These are phyloP conservation scores for Panicum virgatum DNA, from an alignment of 202 grass and related monocot species.

Conservation along the genomic window DNA sequence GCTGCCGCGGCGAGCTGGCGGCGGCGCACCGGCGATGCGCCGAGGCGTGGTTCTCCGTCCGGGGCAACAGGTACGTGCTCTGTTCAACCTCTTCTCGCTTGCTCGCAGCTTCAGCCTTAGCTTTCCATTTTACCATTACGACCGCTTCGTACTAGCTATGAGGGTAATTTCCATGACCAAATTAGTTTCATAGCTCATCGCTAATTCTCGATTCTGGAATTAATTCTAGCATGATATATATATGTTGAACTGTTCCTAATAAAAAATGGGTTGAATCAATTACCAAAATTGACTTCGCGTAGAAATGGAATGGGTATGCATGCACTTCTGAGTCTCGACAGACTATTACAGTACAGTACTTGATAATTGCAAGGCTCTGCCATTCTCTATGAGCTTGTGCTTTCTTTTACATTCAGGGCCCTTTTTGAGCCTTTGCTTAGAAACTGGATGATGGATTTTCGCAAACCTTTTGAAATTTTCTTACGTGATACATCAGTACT, in stretches of 20 bases:
- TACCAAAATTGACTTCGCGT: neutral
- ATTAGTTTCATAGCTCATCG: neutral
- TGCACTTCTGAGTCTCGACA: neutral
- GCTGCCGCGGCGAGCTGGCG: constrained; percentile 71
- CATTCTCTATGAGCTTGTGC: too few species aligned
- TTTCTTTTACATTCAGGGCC: neutral
- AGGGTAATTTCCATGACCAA: neutral
- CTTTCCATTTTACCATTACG: neutral
- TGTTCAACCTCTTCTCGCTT: neutral
- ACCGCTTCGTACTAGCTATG: neutral
- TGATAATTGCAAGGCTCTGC: too few species aligned
- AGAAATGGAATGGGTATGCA: neutral
- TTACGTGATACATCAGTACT: neutral
- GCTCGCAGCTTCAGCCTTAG: neutral
- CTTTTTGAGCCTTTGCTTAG: neutral
- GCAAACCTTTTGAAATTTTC: neutral
- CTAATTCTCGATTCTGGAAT: neutral
- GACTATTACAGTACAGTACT: too few species aligned
- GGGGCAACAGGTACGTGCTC: constrained; percentile 61
- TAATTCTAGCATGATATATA: neutral
- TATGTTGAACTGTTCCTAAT: neutral
- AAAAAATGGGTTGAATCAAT: neutral
- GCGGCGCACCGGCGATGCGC: constrained; percentile 68
- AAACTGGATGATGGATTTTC: neutral
- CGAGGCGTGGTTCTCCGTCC: constrained; percentile 75